phyloP scores from a whole-genome alignment of 768 basidiomycete species.

The Pholiota microspora region DNA sequence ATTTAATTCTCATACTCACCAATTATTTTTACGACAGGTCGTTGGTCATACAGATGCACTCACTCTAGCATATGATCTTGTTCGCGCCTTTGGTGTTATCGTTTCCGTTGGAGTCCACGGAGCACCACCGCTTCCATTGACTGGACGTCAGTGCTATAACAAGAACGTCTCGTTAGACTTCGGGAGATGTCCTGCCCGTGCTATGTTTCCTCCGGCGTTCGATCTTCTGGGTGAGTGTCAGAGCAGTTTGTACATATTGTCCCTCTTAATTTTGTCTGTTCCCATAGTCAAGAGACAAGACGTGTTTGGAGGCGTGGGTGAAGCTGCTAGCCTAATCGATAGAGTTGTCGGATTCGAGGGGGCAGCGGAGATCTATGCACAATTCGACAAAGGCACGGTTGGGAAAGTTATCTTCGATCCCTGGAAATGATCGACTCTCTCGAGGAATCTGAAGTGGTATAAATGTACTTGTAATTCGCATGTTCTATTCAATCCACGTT shows the following conservation, averaged over 20 bases:
- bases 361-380: conserved; percentile 56
- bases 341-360: conserved; percentile 58
- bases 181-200: conserved; percentile 77
- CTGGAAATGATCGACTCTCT: conserved; percentile 42
- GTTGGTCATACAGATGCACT: conserved; percentile 70
- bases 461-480: not conserved
- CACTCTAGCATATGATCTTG: conserved; percentile 63
- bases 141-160: conserved; percentile 58
- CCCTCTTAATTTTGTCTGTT: not conserved
- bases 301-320: conserved; percentile 71
- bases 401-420: conserved; percentile 81
- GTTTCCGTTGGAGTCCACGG: conserved; percentile 75
- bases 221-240: conserved; percentile 50
- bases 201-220: conserved; percentile 72
- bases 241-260: not conserved
- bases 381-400: conserved; percentile 69
- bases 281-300: conserved; percentile 60
- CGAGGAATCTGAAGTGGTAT: not conserved
- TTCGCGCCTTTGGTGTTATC: conserved; percentile 74
- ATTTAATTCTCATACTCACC: not conserved
- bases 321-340: conserved; percentile 62
- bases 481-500: too few relatives aligned
- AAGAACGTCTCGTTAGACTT: conserved; percentile 82
- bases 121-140: conserved; percentile 50
- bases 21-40: conserved; percentile 42